Base-by-base conservation (phyloP, 2,329 filamentous ascomycete genomes). In the Orbilia brochopaga region DNA sequence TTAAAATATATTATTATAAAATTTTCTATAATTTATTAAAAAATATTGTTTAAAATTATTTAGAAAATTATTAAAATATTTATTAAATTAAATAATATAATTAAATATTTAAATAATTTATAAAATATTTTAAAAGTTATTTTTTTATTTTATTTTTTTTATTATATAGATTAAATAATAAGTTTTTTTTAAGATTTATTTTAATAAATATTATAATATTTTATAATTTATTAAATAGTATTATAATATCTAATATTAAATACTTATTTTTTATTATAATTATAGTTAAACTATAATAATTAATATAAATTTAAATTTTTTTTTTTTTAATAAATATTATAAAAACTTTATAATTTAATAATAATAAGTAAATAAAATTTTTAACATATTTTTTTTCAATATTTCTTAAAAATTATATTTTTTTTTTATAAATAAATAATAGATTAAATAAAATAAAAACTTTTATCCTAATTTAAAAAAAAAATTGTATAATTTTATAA, bases 351-450 rank as follows among this genome's bases (percentile, higher is more conserved):
- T 32, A 23, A 13, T 40, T 17, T 40, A 57, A 40, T 50, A 57
- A 57, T 50, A 57, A 40, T 5, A 57, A 40, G 8, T 8, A 32
- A 57, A 57, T 57, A 32, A 42, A 40, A 57, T 10, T 13, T 40
- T 19, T 57, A 5, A 4, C 5, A 37, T 10, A 57, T 30, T 37
- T 35, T 40, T 50, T 23, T 10, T 19, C 4, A 23, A 44, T 23
- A 46, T 11, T 51, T 59, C 21, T 19, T 50, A 23, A 59, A 17
- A 30, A 23, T 44, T 59, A 6, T 50, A 19, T 21, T 51, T 23
- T 21, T 19, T 52, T 40, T 59, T 51, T 59, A 15, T 4, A 40
- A 52, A 40, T 4, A 23, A 40, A 44, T 21, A 19, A 52, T 50
- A 40, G 8, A 44, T 48, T 24, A 46, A 30, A 57, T 23, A 46